Evolutionary conservation across 805 yeast genomes (phyloP).

Genomic region (Candida nitratophila): DNA sequence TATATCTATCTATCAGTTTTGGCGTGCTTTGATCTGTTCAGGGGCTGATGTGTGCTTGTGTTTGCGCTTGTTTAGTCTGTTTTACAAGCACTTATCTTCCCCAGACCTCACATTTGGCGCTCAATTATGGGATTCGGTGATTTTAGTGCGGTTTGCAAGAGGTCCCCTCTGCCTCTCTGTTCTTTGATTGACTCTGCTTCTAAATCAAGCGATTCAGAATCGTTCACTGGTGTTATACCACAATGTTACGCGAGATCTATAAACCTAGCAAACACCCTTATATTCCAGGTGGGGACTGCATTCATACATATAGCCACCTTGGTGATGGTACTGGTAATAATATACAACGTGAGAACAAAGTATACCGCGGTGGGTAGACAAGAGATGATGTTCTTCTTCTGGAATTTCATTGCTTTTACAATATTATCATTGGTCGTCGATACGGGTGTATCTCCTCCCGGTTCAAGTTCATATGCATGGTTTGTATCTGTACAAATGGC

Average conservation of each 20-base stretch:
- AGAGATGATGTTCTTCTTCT: constrained; percentile 74
- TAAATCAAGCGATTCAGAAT: constrained; percentile 17
- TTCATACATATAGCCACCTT: constrained; percentile 77
- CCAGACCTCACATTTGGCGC: too few species aligned
- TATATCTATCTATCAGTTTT: too few species aligned
- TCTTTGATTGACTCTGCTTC: constrained; percentile 54
- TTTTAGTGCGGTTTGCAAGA: constrained; percentile 54
- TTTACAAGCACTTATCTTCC: too few species aligned
- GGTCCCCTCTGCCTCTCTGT: constrained; percentile 74
- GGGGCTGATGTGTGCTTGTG: too few species aligned
- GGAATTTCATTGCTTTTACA: constrained; percentile 48
- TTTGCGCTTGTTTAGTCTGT: too few species aligned
- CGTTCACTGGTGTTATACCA: constrained; percentile 61
- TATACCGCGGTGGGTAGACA: constrained; percentile 92
- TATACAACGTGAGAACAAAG: constrained; percentile 72
- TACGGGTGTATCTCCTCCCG: constrained; percentile 89
- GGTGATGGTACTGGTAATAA: constrained; percentile 55
- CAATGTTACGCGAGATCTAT: constrained; percentile 81
- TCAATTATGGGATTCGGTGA: constrained; percentile 51
- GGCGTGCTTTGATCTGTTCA: too few species aligned
- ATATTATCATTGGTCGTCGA: constrained; percentile 73
- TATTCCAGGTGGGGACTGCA: constrained; percentile 83
- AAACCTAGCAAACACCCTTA: constrained; percentile 83
- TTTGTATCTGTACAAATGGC: constrained; percentile 82
- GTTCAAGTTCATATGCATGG: constrained; percentile 65